Evolutionary conservation across 441 rosid genomes (phyloP), one percentile per base, ranked within the genome.

Genomic region (Dalechampia spathulata): DNA sequence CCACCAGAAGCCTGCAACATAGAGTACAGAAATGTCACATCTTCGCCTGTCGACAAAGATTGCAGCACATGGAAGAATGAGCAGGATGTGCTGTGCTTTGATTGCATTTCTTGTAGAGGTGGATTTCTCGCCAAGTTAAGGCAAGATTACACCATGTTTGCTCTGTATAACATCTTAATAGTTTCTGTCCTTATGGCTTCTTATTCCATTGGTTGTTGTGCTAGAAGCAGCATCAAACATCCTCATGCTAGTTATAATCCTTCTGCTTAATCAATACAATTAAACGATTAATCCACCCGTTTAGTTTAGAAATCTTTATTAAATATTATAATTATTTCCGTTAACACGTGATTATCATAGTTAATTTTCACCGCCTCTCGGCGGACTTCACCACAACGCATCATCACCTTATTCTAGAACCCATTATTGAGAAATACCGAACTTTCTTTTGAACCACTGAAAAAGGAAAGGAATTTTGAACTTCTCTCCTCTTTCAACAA

Each of bases 91-190:
- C 52, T 76, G 13, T 84, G 96, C 67, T 87, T 62, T 19, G 58
- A 67, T 5, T 84, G 96, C 48, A 65, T 68, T 32, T 51, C 83
- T 0, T 87, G 96, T 70, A 87, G 77, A 63, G 67, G 54, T 26
- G 90, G 92, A 11, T 67, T 80, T 66, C 61, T 81, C 0, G 66
- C 47, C 54, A 73, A 72, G 67, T 53, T 85, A 10, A 78, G 74
- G 66, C 64, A 62, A 52, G 59, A 77, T 17, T 85, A 87, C 85
- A 77, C 54, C 55, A 32, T 48, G n/a, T 27, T 83, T 17, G 69
- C 70, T 14, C 19, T 78, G 12, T 58, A 72, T 32, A 74, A 74
- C 49, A 14, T 73, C 15, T 59, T 74, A 58, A 40, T 63, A 8
- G 40, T 70, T 1, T 17, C 67, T 4, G 55, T 85, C 25, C 62